phyloP scores from a whole-genome alignment of 2,329 filamentous ascomycete species.

The Fonsecaea pedrosoi region DNA sequence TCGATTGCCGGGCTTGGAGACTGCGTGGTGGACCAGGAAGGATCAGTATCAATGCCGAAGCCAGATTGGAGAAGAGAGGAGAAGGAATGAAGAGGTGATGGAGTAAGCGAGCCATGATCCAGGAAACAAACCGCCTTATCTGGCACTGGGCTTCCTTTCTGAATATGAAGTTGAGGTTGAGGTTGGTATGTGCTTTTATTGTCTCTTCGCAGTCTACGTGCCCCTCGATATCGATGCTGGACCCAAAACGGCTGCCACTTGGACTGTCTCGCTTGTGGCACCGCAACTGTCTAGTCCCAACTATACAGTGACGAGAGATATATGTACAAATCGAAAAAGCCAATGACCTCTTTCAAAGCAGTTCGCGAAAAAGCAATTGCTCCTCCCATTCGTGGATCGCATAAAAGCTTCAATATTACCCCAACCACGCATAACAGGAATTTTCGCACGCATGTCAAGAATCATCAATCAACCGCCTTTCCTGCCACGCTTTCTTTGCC shows the following conservation, averaged over 20 bases:
- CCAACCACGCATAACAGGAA: neutral
- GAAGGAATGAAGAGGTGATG: neutral
- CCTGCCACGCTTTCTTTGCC: conserved; percentile 59
- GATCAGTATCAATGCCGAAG: neutral
- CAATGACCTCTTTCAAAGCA: neutral
- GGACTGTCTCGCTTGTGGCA: conserved; percentile 1
- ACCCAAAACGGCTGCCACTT: neutral
- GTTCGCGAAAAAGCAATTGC: conserved; percentile 6
- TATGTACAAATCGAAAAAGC: conserved; percentile 17
- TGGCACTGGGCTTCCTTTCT: neutral
- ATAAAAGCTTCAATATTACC: neutral
- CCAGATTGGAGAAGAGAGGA: neutral
- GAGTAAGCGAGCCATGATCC: neutral
- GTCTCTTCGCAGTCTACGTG: neutral
- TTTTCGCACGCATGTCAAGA: conserved; percentile 18
- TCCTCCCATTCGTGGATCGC: conserved; percentile 1
- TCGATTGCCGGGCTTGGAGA: neutral
- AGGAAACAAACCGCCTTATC: neutral
- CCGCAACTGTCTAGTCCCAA: neutral
- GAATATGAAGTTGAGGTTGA: neutral
- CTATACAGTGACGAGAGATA: neutral
- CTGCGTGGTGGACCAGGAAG: neutral
- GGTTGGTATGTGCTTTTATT: neutral
- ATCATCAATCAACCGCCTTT: conserved; percentile 56
- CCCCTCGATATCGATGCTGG: neutral